These are phyloP conservation scores for Aethionema arabicum DNA, from an alignment of 345 rosid species.

Conservation along the genomic window DNA sequence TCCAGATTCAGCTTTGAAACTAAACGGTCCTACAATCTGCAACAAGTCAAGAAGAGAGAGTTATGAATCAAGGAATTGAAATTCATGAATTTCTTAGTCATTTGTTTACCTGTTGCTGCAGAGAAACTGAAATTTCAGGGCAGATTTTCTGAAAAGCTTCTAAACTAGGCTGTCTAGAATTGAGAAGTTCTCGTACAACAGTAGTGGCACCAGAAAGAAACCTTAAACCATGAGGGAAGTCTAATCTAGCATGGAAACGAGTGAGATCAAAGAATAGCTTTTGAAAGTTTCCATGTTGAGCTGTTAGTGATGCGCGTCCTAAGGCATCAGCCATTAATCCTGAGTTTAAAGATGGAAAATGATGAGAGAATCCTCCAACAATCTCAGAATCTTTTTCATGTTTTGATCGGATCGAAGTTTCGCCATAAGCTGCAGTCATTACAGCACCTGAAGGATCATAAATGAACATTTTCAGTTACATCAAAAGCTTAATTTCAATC, in stretches of 20 bases:
- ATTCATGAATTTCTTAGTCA: slow-evolving; percentile 19
- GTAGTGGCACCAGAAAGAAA: slow-evolving; percentile 59
- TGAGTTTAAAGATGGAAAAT: slow-evolving; percentile 54
- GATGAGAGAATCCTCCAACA: slow-evolving; percentile 48
- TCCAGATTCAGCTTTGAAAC: slow-evolving; percentile 77
- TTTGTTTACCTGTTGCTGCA: slow-evolving; percentile 83
- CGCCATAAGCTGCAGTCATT: slow-evolving; percentile 60
- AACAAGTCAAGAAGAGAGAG: slow-evolving; percentile 22
- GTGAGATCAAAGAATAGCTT: slow-evolving; percentile 75
- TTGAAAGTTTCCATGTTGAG: slow-evolving; percentile 87
- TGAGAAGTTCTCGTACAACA: slow-evolving; percentile 59
- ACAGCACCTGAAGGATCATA: slow-evolving; percentile 54
- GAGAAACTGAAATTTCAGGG: slow-evolving; percentile 63
- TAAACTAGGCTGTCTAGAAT: slow-evolving; percentile 57
- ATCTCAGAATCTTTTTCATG: slow-evolving; percentile 35
- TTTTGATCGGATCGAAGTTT: slow-evolving; percentile 48
- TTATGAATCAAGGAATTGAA: slow-evolving; percentile 27
- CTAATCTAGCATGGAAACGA: slow-evolving; percentile 62
- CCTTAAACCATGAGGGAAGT: slow-evolving; percentile 75
- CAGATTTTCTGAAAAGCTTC: slow-evolving; percentile 59
- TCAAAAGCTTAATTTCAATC: background rate
- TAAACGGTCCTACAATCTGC: slow-evolving; percentile 92
- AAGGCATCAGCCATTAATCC: slow-evolving; percentile 64
- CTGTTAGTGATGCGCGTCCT: slow-evolving; percentile 69
- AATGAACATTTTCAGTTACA: slow-evolving; percentile 9